Conservation (phyloP, 2,329 filamentous ascomycete genomes). For the Botrytis elliptica region DNA sequence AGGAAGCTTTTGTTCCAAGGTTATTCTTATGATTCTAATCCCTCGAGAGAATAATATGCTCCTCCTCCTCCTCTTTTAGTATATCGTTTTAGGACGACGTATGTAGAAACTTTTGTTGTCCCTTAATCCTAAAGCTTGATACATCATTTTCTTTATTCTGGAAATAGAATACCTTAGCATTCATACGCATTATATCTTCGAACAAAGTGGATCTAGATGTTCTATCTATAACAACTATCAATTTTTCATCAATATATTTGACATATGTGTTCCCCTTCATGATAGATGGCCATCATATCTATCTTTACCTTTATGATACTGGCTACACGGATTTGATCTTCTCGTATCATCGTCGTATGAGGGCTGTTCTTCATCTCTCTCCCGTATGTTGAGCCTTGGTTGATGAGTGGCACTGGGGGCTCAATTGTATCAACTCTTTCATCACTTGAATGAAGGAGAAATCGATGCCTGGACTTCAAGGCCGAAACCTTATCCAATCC, state of each 20-base stretch:
- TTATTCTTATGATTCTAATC: not conserved
- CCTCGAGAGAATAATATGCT: not conserved
- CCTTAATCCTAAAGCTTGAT: not conserved
- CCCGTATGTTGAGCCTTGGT: not conserved
- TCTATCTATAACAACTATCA: not conserved
- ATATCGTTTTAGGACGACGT: not conserved
- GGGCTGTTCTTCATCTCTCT: not conserved
- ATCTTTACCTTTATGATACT: not conserved
- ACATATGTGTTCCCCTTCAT: not conserved
- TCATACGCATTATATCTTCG: not conserved
- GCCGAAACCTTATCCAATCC: not conserved
- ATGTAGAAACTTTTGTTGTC: not conserved
- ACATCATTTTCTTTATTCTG: not conserved
- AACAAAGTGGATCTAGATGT: not conserved
- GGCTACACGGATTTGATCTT: not conserved
- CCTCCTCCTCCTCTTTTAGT: not conserved
- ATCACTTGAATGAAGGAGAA: not conserved
- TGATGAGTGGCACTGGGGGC: too few species aligned
- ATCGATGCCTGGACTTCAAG: not conserved
- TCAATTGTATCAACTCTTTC: not conserved
- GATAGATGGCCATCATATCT: not conserved
- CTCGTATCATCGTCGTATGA: not conserved
- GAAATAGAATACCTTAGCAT: conserved; percentile 1
- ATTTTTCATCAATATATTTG: not conserved
- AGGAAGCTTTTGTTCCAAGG: not conserved